phyloP scores from a whole-genome alignment of 139 green algal species.

The Astrephomene gubernaculifera region DNA sequence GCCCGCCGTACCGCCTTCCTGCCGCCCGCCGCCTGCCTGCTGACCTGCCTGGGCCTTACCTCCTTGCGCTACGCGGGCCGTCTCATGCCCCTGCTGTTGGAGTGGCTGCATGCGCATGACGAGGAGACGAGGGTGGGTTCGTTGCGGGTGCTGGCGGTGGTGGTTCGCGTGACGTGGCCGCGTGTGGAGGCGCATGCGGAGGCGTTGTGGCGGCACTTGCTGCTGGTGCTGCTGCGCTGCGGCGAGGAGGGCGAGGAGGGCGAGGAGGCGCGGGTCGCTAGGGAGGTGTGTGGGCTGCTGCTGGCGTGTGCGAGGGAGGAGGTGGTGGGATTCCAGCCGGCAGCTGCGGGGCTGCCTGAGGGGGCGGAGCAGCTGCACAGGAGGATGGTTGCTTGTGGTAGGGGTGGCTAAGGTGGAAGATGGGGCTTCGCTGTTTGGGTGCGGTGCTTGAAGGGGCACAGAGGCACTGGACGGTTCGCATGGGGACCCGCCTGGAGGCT shows the following conservation, averaged over 20 bases:
- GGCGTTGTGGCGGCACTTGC: conserved; percentile 56
- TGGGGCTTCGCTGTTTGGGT: no score
- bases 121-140: conserved; percentile 7
- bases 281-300: conserved; percentile 23
- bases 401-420: no score
- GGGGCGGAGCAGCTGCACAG: neutral
- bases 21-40: conserved; percentile 9
- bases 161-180: conserved; percentile 62
- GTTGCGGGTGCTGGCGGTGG: conserved; percentile 28
- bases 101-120: conserved; percentile 60
- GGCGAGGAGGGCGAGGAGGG: neutral
- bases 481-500: no score
- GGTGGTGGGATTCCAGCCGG: neutral
- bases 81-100: conserved; percentile 66
- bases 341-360: neutral
- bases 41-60: conserved; percentile 48
- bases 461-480: no score
- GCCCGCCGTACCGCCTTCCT: conserved; percentile 42
- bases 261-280: neutral
- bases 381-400: neutral
- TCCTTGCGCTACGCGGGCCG: conserved; percentile 40
- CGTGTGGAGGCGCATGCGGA: conserved; percentile 55
- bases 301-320: conserved; percentile 16
- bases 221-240: conserved; percentile 16
- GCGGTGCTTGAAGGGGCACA: no score